Conservation (phyloP, 768 basidiomycete species). For the Mycena leptocephala region DNA sequence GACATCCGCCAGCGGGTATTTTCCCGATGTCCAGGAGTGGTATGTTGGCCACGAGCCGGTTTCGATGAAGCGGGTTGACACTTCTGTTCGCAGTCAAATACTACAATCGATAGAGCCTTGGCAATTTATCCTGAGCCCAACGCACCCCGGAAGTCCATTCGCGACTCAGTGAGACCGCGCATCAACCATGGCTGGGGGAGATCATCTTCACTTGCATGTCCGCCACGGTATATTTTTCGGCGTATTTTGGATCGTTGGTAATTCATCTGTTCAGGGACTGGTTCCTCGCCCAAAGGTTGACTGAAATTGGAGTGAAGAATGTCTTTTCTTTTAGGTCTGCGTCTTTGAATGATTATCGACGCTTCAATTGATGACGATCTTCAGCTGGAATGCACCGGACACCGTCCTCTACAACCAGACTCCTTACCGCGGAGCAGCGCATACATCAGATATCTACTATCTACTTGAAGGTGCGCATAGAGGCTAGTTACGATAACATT, state of each 20-base stretch:
- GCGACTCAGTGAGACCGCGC: slow-evolving; percentile 58
- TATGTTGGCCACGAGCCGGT: slow-evolving; percentile 42
- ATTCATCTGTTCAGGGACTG: no score
- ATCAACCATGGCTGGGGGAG: slow-evolving; percentile 58
- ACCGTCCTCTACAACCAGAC: slow-evolving; percentile 53
- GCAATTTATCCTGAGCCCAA: slow-evolving; percentile 57
- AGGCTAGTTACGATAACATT: no score
- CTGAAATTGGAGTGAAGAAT: no score
- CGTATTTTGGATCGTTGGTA: no score
- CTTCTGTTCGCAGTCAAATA: slow-evolving; percentile 46
- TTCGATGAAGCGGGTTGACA: no score
- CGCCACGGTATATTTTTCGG: no score
- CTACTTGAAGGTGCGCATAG: slow-evolving; percentile 55
- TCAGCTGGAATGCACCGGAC: slow-evolving; percentile 63
- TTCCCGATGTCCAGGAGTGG: slow-evolving; percentile 53
- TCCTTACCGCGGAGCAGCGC: slow-evolving; percentile 59
- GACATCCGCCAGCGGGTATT: slow-evolving; percentile 51
- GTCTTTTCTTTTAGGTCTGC: no score
- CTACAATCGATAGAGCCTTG: no score
- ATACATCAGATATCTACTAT: slow-evolving; percentile 62
- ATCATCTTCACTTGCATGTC: no score
- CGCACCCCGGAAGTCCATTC: slow-evolving; percentile 52
- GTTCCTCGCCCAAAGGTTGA: no score
- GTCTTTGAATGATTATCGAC: no score
- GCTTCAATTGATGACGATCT: no score